Conservation (phyloP, 257 asterid species). For the Petunia axillaris region DNA sequence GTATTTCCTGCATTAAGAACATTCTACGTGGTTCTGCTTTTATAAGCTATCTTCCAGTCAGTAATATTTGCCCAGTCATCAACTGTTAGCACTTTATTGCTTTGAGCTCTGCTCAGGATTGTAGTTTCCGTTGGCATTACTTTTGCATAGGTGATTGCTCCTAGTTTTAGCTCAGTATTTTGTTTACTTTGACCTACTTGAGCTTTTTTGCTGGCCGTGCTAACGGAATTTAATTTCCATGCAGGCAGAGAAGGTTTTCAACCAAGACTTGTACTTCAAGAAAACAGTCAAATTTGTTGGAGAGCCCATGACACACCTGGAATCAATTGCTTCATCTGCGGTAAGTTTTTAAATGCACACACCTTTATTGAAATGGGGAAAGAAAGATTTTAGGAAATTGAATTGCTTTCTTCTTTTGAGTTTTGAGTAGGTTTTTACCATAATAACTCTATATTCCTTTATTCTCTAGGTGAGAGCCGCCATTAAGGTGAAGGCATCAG, state of each 20-base stretch:
- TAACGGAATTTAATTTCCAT: background rate
- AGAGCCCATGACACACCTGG: slow-evolving; percentile 92
- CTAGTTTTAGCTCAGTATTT: background rate
- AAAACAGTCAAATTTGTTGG: slow-evolving; percentile 69
- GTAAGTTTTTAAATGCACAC: slow-evolving; percentile 38
- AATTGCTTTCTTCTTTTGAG: background rate
- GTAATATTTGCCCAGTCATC: background rate
- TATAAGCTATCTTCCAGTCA: background rate
- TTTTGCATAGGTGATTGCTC: background rate
- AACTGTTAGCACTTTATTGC: background rate
- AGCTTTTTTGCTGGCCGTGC: slow-evolving; percentile 11
- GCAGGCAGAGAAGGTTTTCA: slow-evolving; percentile 92
- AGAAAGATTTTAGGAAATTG: background rate
- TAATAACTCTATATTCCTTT: slow-evolving; percentile 9
- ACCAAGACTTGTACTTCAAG: slow-evolving; percentile 84
- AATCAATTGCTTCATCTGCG: slow-evolving; percentile 91
- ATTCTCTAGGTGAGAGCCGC: slow-evolving; percentile 83
- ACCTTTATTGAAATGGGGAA: background rate
- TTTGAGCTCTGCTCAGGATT: background rate
- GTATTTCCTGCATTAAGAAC: background rate
- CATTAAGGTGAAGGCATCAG: slow-evolving; percentile 92
- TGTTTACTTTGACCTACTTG: slow-evolving; percentile 16
- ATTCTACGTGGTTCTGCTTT: background rate
- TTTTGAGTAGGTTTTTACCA: background rate
- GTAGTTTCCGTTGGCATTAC: background rate